Evolutionary conservation across 2,329 filamentous ascomycete species (phyloP).

Genomic region (Scopulariopsis brevicaulis): DNA sequence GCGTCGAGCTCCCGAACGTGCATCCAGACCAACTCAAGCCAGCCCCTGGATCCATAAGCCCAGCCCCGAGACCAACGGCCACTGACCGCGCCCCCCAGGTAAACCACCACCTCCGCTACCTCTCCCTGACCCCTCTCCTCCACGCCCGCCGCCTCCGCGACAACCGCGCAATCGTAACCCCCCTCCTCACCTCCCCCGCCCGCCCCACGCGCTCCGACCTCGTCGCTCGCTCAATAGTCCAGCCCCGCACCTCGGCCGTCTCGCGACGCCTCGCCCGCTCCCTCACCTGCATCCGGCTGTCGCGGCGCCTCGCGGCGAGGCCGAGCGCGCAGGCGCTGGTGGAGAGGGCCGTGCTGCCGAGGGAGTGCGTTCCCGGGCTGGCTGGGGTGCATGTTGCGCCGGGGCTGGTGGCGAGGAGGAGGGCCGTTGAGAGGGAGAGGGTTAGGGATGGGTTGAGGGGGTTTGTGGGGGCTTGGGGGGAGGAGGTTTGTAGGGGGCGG

Average conservation of each 20-base stretch:
- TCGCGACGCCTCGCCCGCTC: constrained; percentile 52
- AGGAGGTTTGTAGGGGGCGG: constrained; percentile 17
- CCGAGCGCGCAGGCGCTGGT: constrained; percentile 51
- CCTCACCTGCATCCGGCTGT: constrained; percentile 53
- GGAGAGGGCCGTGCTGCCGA: constrained; percentile 51
- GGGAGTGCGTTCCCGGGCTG: constrained; percentile 45
- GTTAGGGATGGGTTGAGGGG: constrained; percentile 55
- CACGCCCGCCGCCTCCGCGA: constrained; percentile 50
- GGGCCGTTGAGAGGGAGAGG: constrained; percentile 53
- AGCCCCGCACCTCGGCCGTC: constrained; percentile 53
- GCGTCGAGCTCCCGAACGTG: background rate
- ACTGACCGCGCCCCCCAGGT: constrained; percentile 27
- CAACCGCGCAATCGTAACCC: constrained; percentile 40
- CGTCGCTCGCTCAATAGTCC: constrained; percentile 52
- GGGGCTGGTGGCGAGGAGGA: constrained; percentile 48
- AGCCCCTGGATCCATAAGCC: background rate
- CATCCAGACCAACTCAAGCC: background rate
- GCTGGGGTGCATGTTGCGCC: constrained; percentile 37
- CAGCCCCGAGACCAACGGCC: background rate
- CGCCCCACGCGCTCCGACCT: constrained; percentile 51
- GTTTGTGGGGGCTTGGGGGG: constrained; percentile 50
- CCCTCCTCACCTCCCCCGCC: constrained; percentile 42
- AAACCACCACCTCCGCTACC: constrained; percentile 47
- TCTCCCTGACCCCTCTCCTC: constrained; percentile 54
- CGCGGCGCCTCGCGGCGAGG: constrained; percentile 46